Conservation (phyloP, 805 yeast species). For the Lipomyces lipofer region DNA sequence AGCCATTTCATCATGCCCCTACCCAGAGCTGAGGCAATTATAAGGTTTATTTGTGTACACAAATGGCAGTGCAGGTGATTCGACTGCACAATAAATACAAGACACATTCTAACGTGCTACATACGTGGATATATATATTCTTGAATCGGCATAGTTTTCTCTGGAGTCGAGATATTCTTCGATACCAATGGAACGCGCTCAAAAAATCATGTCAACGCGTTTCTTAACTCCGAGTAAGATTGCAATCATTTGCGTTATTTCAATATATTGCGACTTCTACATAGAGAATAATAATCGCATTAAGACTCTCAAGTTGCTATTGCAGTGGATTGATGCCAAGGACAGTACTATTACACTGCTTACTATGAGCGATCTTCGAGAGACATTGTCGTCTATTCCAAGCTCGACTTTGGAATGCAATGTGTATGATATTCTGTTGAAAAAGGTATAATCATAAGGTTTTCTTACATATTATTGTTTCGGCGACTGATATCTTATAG, state of each 20-base stretch:
- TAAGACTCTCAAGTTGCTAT: neutral
- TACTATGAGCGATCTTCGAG: conserved; percentile 7
- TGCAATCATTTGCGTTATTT: conserved; percentile 11
- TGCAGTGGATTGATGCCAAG: conserved; percentile 18
- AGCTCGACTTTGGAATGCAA: neutral
- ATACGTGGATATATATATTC: too few species aligned
- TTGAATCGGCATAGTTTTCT: too few species aligned
- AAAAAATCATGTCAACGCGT: too few species aligned
- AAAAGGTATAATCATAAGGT: neutral
- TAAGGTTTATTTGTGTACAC: too few species aligned
- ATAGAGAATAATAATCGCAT: neutral
- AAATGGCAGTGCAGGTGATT: too few species aligned
- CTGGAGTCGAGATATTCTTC: too few species aligned
- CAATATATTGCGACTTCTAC: conserved; percentile 6
- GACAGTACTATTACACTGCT: conserved; percentile 2
- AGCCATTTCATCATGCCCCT: too few species aligned
- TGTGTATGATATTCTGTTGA: conserved; percentile 7
- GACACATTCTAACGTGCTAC: too few species aligned
- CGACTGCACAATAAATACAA: too few species aligned
- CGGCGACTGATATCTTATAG: neutral
- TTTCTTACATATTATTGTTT: neutral
- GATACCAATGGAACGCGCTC: too few species aligned
- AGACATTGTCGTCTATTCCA: neutral
- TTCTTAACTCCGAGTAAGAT: conserved; percentile 23
- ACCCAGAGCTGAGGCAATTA: too few species aligned